phyloP scores from a whole-genome alignment of 768 basidiomycete species.

The Chlorophyllum brunneum region DNA sequence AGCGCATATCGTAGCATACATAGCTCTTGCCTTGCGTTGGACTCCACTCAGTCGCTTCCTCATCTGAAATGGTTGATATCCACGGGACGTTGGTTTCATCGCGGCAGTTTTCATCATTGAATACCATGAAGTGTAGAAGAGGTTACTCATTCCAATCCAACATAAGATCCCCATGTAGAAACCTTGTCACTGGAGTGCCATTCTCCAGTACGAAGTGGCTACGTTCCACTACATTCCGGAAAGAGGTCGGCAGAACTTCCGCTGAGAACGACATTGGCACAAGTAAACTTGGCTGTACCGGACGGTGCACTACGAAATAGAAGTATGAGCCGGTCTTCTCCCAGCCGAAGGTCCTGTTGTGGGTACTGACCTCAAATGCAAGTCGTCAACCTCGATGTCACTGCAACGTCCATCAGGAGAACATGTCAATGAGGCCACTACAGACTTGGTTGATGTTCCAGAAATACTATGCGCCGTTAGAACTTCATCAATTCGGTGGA shows the following conservation, averaged over 20 bases:
- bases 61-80: no score
- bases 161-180: neutral
- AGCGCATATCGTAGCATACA: neutral
- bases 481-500: neutral
- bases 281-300: conserved; percentile 43
- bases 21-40: no score
- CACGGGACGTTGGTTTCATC: no score
- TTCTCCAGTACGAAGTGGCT: neutral
- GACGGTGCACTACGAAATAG: conserved; percentile 27
- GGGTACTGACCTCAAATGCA: conserved; percentile 40
- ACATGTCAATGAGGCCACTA: conserved; percentile 53
- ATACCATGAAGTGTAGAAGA: no score
- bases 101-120: neutral
- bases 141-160: no score
- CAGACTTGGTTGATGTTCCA: conserved; percentile 50
- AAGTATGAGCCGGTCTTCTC: neutral
- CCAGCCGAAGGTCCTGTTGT: no score
- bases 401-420: conserved; percentile 51
- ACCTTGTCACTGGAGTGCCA: neutral
- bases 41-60: no score
- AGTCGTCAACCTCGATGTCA: conserved; percentile 42
- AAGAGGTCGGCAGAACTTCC: conserved; percentile 44
- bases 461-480: conserved; percentile 38
- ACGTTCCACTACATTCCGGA: conserved; percentile 32
- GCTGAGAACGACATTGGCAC: conserved; percentile 49